phyloP scores from a whole-genome alignment of 148 eudicot genomes.

The Camellia japonica region DNA sequence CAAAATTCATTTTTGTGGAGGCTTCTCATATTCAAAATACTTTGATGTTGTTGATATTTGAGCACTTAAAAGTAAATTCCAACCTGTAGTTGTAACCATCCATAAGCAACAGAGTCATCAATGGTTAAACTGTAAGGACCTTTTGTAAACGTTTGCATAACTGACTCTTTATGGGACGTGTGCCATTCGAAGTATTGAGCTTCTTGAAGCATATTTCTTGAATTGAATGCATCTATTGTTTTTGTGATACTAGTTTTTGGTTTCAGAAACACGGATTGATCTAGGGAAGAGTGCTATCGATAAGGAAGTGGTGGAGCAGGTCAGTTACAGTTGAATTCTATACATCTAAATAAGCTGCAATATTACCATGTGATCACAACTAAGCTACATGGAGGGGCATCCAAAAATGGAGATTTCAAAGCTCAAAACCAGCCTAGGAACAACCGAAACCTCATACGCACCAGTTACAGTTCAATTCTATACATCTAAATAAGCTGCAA shows the following conservation, averaged over 20 bases:
- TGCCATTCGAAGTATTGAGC: background rate
- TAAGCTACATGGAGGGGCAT: no score
- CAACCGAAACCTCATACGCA: no score
- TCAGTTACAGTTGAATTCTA: slow-evolving; percentile 21
- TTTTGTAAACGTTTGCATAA: background rate
- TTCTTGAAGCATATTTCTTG: background rate
- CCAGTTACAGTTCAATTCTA: no score
- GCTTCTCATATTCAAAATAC: background rate
- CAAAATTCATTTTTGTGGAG: background rate
- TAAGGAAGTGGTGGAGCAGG: slow-evolving; percentile 81
- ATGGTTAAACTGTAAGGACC: background rate
- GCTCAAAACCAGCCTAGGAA: no score
- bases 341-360: background rate
- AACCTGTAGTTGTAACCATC: background rate
- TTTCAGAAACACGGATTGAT: slow-evolving; percentile 69
- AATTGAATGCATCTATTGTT: background rate
- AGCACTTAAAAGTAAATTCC: background rate
- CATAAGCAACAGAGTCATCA: background rate
- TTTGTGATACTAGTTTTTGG: background rate
- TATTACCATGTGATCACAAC: no score
- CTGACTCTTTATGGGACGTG: no score
- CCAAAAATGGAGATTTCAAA: no score
- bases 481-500: no score
- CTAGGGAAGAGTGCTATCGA: slow-evolving; percentile 59
- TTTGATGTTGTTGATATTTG: background rate